These are phyloP conservation scores for Penicillium sp. DNA, from an alignment of 2,329 filamentous ascomycete species.

Conservation along the genomic window DNA sequence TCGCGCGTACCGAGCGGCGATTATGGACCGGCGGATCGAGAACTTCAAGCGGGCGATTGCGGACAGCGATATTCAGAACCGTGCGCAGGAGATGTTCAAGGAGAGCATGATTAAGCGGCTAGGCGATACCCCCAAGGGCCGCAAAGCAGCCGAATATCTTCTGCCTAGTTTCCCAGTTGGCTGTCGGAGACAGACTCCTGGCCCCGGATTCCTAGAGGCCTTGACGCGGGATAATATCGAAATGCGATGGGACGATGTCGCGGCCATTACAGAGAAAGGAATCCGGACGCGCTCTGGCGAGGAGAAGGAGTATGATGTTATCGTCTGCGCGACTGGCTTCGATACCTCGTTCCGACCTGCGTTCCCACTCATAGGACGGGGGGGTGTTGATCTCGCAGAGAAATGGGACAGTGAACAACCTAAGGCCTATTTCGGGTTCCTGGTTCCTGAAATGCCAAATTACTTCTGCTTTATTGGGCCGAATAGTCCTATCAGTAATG, in stretches of 20 bases:
- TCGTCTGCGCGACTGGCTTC: conserved; percentile 48
- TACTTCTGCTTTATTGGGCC: conserved; percentile 3
- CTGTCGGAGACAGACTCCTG: conserved; percentile 31
- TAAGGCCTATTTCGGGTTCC: background rate
- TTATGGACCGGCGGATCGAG: conserved; percentile 13
- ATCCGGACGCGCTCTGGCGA: conserved; percentile 21
- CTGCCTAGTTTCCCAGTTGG: conserved; percentile 29
- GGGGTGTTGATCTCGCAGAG: conserved; percentile 22
- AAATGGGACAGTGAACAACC: background rate
- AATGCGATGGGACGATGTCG: conserved; percentile 27
- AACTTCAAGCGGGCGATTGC: conserved; percentile 16
- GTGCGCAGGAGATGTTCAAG: conserved; percentile 8
- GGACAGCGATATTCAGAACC: conserved; percentile 7
- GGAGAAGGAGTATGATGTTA: conserved; percentile 29
- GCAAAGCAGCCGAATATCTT: conserved; percentile 12
- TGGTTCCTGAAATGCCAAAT: background rate
- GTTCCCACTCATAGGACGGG: conserved; percentile 38
- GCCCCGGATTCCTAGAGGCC: conserved; percentile 31
- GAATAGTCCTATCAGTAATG: background rate
- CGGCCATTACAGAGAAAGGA: conserved; percentile 24
- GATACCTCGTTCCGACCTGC: conserved; percentile 43
- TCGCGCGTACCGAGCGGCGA: conserved; percentile 8
- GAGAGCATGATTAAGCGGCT: conserved; percentile 26
- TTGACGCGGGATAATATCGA: conserved; percentile 30
- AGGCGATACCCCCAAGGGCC: conserved; percentile 10